phyloP scores from a whole-genome alignment of 2,329 filamentous ascomycete species.

The Hortaea werneckii region DNA sequence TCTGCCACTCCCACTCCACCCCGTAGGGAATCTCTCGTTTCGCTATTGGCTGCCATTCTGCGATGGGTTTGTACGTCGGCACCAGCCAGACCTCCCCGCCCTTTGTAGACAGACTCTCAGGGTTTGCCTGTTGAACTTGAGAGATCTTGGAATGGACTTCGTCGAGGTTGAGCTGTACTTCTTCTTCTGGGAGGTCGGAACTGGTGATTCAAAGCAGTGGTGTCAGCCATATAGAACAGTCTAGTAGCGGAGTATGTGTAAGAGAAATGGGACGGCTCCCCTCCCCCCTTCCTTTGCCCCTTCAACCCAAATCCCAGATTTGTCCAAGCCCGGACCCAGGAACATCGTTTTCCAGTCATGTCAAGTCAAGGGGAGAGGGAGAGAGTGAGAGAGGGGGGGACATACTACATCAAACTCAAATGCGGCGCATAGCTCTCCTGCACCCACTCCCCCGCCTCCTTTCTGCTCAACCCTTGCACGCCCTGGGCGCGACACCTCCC shows the following conservation, averaged over 20 bases:
- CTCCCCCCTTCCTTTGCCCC: too few relatives aligned
- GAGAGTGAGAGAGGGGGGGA: too few relatives aligned
- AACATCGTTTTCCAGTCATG: too few relatives aligned
- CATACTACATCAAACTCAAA: constrained; percentile 26
- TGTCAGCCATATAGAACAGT: too few relatives aligned
- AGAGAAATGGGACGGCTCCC: constrained; percentile 1
- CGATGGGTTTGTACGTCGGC: constrained; percentile 27
- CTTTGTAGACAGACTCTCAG: constrained; percentile 6
- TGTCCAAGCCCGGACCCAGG: too few relatives aligned
- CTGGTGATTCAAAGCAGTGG: neutral
- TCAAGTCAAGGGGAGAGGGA: too few relatives aligned
- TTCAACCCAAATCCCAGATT: too few relatives aligned
- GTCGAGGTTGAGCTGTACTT: neutral
- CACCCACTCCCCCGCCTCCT: constrained; percentile 22
- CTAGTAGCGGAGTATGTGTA: too few relatives aligned
- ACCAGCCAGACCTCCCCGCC: constrained; percentile 32
- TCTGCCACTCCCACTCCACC: constrained; percentile 6
- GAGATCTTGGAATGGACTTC: neutral
- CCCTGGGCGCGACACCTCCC: constrained; percentile 19
- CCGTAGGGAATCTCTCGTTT: constrained; percentile 15
- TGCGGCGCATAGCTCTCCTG: constrained; percentile 28
- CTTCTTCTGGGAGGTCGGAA: neutral
- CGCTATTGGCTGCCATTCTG: constrained; percentile 29
- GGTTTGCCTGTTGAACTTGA: constrained; percentile 1
- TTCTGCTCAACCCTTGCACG: constrained; percentile 23